Evolutionary conservation across 768 basidiomycete species (phyloP).

Genomic region (Strobilomyces confusus): DNA sequence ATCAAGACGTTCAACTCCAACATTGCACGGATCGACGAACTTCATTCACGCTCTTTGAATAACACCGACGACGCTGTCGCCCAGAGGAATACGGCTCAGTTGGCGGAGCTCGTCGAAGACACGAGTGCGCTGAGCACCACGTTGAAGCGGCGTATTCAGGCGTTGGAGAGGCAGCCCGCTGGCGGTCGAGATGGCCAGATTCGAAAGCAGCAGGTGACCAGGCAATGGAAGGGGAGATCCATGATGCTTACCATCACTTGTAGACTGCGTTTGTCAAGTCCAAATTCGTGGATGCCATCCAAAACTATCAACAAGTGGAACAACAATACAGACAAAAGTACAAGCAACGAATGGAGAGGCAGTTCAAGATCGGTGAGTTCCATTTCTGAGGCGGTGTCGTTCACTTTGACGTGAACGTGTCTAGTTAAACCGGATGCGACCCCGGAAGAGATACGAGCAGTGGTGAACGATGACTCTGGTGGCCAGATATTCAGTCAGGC

Average conservation of each 20-base stretch:
- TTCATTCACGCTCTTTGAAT: constrained; percentile 72
- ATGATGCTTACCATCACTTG: constrained; percentile 16
- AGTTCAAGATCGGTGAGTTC: constrained; percentile 76
- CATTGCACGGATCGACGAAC: constrained; percentile 61
- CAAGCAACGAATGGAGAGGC: constrained; percentile 78
- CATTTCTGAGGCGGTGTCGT: background rate
- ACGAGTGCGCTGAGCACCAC: constrained; percentile 67
- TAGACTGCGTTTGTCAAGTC: constrained; percentile 63
- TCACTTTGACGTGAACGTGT: background rate
- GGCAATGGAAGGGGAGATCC: background rate
- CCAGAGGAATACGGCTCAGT: constrained; percentile 54
- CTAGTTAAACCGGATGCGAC: constrained; percentile 91
- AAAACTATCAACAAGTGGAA: constrained; percentile 80
- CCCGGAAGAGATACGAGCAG: constrained; percentile 80
- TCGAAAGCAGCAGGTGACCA: constrained; percentile 68
- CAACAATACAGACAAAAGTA: constrained; percentile 74
- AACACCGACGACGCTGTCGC: constrained; percentile 68
- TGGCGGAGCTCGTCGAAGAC: constrained; percentile 67
- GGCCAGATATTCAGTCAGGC: constrained; percentile 90
- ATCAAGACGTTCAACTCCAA: constrained; percentile 67
- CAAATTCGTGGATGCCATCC: constrained; percentile 83
- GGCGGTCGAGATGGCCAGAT: constrained; percentile 64
- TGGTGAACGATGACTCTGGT: constrained; percentile 79
- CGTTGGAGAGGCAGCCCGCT: constrained; percentile 63
- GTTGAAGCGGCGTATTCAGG: constrained; percentile 71